Evolutionary conservation across 495 filamentous ascomycete genomes (phyloP), one percentile per base, ranked within the genome.

Genomic region (Xylaria palmicola): DNA sequence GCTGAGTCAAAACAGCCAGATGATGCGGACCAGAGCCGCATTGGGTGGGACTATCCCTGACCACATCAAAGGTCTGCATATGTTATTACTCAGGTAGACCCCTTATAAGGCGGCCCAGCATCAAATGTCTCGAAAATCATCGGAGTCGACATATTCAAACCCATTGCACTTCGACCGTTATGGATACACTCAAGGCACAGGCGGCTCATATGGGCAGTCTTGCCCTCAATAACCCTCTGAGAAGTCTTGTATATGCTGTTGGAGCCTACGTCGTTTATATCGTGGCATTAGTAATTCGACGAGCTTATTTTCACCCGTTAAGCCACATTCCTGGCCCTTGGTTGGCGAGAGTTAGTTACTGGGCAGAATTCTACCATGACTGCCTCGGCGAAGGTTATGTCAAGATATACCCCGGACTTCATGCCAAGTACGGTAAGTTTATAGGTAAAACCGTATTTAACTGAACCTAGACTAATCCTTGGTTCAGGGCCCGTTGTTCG

Each of bases 281-380:
- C 19, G 2, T 6, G 15, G n/a, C 20, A 24, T 7, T 53, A 15
- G 50, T 12, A 3, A 39, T 53, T 26, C 29, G 39, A 9, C 30
- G 50, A 39, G 15, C 34, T 22, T 53, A 30, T 32, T 45, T 56
- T 13, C 53, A 56, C 20, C 53, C 53, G 1, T 9, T 56, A 24
- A 41, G 53, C 6, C 22, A 56, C 39, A 45, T 56, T 32, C 53
- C 53, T 24, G 53, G 53, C 26, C 53, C 53, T 7, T 56, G 53
- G 37, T 12, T 43, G 12, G 39, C 22, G 12, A 34, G 20, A 10
- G 29, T 56, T 7, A 43, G 24, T 20, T 41, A 24, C 12, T 56
- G 53, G 53, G 24, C 15, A 15, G 53, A 56, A 13, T 56, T 56
- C 39, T 56, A 56, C 53, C 36, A 56, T 30, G 53, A 56, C 32